Percentiles rank a stretch among this genome's conserved stretches.
These are phyloP conservation scores for Chlorociboria aeruginascens DNA, from an alignment of 495 filamentous ascomycete species.

Conservation along the genomic window DNA sequence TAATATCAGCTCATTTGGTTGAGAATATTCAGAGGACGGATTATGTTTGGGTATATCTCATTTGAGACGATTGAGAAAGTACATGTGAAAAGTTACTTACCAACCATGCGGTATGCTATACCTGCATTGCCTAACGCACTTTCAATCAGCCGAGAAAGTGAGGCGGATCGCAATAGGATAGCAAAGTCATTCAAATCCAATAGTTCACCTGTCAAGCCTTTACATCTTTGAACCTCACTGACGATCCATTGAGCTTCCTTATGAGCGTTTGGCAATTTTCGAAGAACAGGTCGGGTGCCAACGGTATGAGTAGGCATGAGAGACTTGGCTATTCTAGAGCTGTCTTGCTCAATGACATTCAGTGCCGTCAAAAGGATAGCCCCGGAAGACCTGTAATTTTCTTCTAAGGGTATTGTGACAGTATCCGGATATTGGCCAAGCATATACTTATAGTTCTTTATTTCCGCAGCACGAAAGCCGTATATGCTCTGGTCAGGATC, in stretches of 20 bases:
- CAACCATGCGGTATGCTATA: conserved; percentile 89
- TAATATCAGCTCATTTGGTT: neutral
- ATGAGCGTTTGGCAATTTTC: conserved; percentile 58
- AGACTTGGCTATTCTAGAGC: conserved; percentile 60
- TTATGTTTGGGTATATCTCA: too few relatives aligned
- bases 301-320: conserved; percentile 70
- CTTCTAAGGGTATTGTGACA: conserved; percentile 73
- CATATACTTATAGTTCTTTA: conserved; percentile 76
- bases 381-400: conserved; percentile 91
- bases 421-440: conserved; percentile 64
- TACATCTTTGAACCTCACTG: conserved; percentile 64
- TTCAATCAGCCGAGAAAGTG: conserved; percentile 77
- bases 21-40: neutral
- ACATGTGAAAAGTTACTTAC: conserved; percentile 22
- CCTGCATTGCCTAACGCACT: conserved; percentile 72
- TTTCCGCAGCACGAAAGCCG: conserved; percentile 93
- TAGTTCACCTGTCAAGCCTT: conserved; percentile 58
- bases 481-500: conserved; percentile 99
- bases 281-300: conserved; percentile 74
- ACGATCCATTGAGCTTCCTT: conserved; percentile 85
- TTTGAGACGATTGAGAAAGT: too few relatives aligned
- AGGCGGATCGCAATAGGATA: conserved; percentile 74
- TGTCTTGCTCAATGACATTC: conserved; percentile 87
- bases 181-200: conserved; percentile 70
- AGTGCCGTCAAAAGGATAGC: conserved; percentile 76